Evolutionary conservation across 352 stramenopile species (phyloP), one percentile per base, ranked within the genome.

Genomic region (Detonula confervacea): DNA sequence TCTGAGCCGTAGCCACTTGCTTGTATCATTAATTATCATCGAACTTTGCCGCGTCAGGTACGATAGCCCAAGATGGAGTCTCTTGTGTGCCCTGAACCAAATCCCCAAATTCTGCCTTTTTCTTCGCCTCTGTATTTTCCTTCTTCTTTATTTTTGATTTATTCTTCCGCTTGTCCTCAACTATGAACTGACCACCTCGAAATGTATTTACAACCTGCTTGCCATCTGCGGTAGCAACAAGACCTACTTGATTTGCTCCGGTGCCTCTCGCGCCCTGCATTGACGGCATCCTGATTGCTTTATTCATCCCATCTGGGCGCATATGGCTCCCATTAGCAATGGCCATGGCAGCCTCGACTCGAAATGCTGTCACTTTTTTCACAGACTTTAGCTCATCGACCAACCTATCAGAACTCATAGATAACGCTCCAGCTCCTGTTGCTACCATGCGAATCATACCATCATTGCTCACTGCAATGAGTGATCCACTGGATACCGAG

Each of bases 401-500:
- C 39, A 93, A 87, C 33, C 82, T 72, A 71, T 87, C 81, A 1
- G 81, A 75, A 57, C 76, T 77, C 88, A 93, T 93, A 37, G 76
- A 88, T 16, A 89, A 60, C 11, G 81, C 88, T 20, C 86, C 88
- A 22, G 84, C 84, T 61, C 63, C 87, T 22, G 80, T 76, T 9
- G 61, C 86, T 12, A 84, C 88, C 51, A 88, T 61, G 46, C 81
- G 71, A 52, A 93, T 91, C 84, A 91, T 88, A 51, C 62, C 60
- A 85, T 93, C 86, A 78, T 92, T 88, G 16, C 73, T 88, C 0
- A 81, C 88, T 0, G 88, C 72, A 76, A 93, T 92, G 0, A 93
- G 73, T 12, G 64, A 84, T 42, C 86, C 83, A 20, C 69, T 47
- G 7, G 56, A 55, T 29, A 77, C 51, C 5, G 84, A 89, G 14